Base-by-base conservation (phyloP, 169 alveolate species). In the Cryptosporidium sp. region DNA sequence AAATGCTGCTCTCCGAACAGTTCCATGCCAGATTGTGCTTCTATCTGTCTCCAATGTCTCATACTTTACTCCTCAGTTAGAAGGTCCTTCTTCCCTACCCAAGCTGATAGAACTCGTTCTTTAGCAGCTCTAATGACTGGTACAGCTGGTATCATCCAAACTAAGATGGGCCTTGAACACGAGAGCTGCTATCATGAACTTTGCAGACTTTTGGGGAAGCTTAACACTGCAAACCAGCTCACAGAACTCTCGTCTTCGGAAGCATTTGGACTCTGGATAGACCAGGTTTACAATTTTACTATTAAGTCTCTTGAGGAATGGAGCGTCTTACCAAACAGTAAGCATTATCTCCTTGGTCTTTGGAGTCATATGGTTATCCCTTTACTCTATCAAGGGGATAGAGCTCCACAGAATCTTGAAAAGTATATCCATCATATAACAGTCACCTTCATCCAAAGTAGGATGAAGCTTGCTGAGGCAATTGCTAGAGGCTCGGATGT, bases 291-390 rank as follows among this genome's bases (percentile, higher is more conserved):
- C 93, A 91, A 85, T 39, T 96, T 96, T 91, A 96, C 98, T 3
- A 91, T 95, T 75, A 96, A 94, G 48, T 94, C 96, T n/a, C 92
- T 96, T 75, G 93, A 93, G 75, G 94, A 95, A 67, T 96, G 98
- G 98, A 85, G 80, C 44, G 93, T 93, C 39, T 70, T 95, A 85
- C 97, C 98, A 53, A 96, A 96, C 91, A 95, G 98, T 86, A 96
- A 96, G 67, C 98, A 96, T 87, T 96, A 96, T 75, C 92, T 96
- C 44, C 91, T 96, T 85, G 97, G 97, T 8, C 97, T 95, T 69
- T 96, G 98, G 98, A 94, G 97, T 35, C 97, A 95, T 89, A 93
- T 96, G 97, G 95, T 95, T n/a, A 91, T 92, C 44, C 98, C 98
- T 42, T 91, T 95, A 45, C 94, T 93, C 33, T 95, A 94, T 89